Evolutionary conservation across 2,329 filamentous ascomycete genomes (phyloP), one percentile per base, ranked within the genome.

Genomic region (Colletotrichum neosansevieriae): DNA sequence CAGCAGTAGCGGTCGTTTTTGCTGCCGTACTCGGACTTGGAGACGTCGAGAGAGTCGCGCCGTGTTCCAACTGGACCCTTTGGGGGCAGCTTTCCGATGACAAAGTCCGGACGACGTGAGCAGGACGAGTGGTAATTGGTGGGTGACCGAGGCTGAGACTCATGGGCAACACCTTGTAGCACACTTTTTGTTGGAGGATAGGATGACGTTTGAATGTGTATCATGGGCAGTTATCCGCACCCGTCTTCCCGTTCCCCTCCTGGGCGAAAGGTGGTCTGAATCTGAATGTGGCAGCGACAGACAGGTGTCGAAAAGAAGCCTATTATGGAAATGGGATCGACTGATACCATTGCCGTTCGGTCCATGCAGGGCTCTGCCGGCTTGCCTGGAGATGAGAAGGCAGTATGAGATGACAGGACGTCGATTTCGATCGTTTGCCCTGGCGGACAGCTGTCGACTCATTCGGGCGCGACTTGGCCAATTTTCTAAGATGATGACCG

Each of bases 1-100:
- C 34, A 24, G 21, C 21, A 24, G 21, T 68, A 21, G 21, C 21
- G 7, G 21, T 68, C 32, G 42, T 56, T 67, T 64, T 24, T 38
- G 17, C 36, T 54, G 45, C 65, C 65, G 47, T 34, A 56, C 42
- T 65, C 40, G 61, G 49, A 68, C 40, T 58, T 50, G 47, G 54
- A 64, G 47, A 68, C 60, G 54, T 12, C 3, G 42, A 24, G 15
- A 38, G 65, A 64, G 54, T 54, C 47, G 40, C 21, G 45, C 11
- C 36, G 53, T 42, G 54, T 64, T 68, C 60, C 60, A 63, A 32
- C 54, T 64, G 44, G 36, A 63, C 58, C 64, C 38, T 67, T 67
- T 44, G 24, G 58, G 64, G 34, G 24, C 44, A 15, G 36, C 13
- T 36, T 32, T 29, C 60, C 65, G 61, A 54, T 42, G 45, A 53